Evolutionary conservation across 805 yeast genomes (phyloP).

Genomic region (Candida taoyuanica): DNA sequence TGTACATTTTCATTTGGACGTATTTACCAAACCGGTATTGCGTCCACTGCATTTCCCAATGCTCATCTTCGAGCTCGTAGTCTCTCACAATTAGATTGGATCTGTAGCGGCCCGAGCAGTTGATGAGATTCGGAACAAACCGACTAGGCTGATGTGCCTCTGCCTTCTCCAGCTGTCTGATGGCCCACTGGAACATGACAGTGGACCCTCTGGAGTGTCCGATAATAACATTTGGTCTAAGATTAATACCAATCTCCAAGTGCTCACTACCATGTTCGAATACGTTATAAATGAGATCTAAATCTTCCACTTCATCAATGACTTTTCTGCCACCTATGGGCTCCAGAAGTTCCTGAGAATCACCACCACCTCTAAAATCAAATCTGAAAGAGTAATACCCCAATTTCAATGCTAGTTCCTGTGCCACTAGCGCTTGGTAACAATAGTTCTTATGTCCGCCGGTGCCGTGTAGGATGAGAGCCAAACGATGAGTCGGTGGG

Average conservation of each 20-base stretch:
- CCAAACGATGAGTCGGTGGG: slow-evolving; percentile 44
- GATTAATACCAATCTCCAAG: slow-evolving; percentile 32
- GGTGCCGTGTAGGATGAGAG: slow-evolving; percentile 73
- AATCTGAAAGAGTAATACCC: slow-evolving; percentile 69
- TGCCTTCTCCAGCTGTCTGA: slow-evolving; percentile 36
- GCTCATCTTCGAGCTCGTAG: slow-evolving; percentile 9
- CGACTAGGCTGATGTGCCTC: slow-evolving; percentile 32
- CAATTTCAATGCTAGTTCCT: slow-evolving; percentile 46
- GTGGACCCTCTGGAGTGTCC: slow-evolving; percentile 81
- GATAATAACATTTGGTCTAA: slow-evolving; percentile 52
- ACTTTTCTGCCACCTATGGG: slow-evolving; percentile 48
- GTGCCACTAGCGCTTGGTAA: slow-evolving; percentile 62
- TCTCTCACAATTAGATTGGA: slow-evolving; percentile 16
- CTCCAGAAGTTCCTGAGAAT: slow-evolving; percentile 45
- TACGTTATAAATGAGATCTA: slow-evolving; percentile 40
- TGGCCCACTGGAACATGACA: slow-evolving; percentile 71
- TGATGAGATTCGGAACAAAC: slow-evolving; percentile 59
- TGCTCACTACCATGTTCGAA: slow-evolving; percentile 25
- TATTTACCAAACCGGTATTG: slow-evolving; percentile 50
- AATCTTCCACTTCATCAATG: slow-evolving; percentile 62
- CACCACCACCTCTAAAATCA: slow-evolving; percentile 85
- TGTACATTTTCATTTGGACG: slow-evolving; percentile 38
- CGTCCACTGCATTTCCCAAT: slow-evolving; percentile 21
- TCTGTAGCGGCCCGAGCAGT: slow-evolving; percentile 68
- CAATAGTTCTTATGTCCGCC: slow-evolving; percentile 82